These are phyloP conservation scores for Erodium chrysanthum DNA, from an alignment of 441 rosid genomes.

Conservation along the genomic window DNA sequence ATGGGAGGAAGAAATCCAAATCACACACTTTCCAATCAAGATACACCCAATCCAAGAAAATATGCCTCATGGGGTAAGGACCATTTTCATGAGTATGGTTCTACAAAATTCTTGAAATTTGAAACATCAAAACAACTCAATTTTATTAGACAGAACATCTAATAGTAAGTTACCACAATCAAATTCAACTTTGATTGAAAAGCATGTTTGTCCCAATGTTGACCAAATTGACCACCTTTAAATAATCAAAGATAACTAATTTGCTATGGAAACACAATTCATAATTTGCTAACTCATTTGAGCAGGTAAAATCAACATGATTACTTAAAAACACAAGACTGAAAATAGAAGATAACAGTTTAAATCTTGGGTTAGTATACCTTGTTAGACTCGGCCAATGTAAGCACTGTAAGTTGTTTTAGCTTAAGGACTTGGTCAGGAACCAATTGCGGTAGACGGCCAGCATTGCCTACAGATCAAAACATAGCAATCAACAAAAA, in stretches of 20 bases:
- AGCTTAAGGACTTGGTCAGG: slow-evolving; percentile 85
- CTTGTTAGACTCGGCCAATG: slow-evolving; percentile 84
- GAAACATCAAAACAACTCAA: not conserved
- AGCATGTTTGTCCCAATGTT: too few relatives aligned
- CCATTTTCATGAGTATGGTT: not conserved
- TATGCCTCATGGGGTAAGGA: not conserved
- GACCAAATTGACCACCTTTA: not conserved
- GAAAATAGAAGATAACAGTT: not conserved
- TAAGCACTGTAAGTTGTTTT: slow-evolving; percentile 90
- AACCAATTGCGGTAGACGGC: slow-evolving; percentile 43
- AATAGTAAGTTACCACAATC: not conserved
- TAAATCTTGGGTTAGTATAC: slow-evolving; percentile 21
- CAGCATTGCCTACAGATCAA: slow-evolving; percentile 39
- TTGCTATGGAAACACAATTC: not conserved
- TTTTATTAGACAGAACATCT: not conserved
- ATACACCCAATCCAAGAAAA: not conserved
- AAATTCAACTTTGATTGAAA: not conserved
- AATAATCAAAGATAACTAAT: not conserved
- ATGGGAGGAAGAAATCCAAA: not conserved
- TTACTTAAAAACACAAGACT: not conserved
- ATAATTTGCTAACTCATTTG: not conserved
- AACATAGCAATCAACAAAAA: slow-evolving; percentile 12
- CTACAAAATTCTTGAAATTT: not conserved
- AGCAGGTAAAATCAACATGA: not conserved
- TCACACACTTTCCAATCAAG: not conserved